Evolutionary conservation across 345 rosid genomes (phyloP), one percentile per base, ranked within the genome.

Genomic region (Clarkia xantiana): DNA sequence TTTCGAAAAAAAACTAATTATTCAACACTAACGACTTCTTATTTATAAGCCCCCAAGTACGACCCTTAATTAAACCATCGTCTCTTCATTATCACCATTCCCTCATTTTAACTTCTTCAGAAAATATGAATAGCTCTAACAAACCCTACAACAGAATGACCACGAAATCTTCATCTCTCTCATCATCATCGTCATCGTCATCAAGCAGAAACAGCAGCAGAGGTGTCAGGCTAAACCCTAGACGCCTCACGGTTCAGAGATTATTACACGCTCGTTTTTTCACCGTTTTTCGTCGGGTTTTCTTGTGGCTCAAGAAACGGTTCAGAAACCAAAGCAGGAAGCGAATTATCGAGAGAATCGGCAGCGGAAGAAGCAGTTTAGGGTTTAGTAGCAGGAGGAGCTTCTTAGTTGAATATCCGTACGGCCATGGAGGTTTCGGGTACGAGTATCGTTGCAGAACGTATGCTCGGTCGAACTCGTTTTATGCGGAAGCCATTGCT

Each of bases 401-500:
- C 36, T 41, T 45, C 48, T 15, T 16, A 45, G 16, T 15, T 15
- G 20, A 20, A 4, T 18, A 16, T 45, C 48, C 18, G 18, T 36
- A 51, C 68, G 55, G 58, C 60, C 53, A 29, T 29, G 36, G 36
- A 29, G 36, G 36, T 29, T 29, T 29, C 36, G 36, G 36, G 5
- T 22, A 22, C 5, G 25, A 22, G 25, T 22, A 22, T 22, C 25
- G 25, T 22, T 29, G 36, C 36, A 67, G 63, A 56, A 47, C 76
- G 9, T 63, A 66, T 22, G 55, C 63, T 0, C 70, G 78, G 46
- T 72, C 86, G 0, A 78, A 76, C 62, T 78, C 83, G 47, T 80
- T 84, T 59, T 80, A 84, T 38, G 70, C 80, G 0, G 94, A 84
- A 61, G 89, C 86, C 49, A 84, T 84, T 58, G 83, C 94, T 9